phyloP scores from a whole-genome alignment of 202 grass and related monocot genomes.

The Eragrostis tef region DNA sequence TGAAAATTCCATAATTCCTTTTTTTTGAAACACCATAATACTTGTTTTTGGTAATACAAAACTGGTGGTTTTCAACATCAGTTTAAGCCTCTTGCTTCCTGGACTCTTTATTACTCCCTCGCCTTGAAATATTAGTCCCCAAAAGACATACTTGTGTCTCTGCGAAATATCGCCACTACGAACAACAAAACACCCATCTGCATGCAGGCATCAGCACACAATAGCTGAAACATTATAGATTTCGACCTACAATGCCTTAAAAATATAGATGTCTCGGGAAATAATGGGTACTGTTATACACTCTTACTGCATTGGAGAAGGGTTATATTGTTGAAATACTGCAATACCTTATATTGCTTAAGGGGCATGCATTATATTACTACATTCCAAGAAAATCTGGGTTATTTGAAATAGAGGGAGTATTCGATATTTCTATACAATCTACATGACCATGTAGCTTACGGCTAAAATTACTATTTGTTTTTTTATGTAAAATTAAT shows the following conservation, averaged over 20 bases:
- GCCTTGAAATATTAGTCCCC: not conserved
- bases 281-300: not conserved
- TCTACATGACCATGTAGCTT: not conserved
- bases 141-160: not conserved
- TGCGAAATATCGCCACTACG: not conserved
- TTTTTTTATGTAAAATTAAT: not conserved
- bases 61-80: not conserved
- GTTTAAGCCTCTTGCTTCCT: slow-evolving; percentile 19
- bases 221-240: not conserved
- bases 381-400: not conserved
- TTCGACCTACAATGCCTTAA: not conserved
- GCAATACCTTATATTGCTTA: not conserved
- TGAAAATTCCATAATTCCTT: not conserved
- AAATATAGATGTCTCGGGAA: not conserved
- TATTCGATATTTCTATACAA: not conserved
- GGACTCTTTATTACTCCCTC: not conserved
- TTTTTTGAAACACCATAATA: not conserved
- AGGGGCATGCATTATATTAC: not conserved
- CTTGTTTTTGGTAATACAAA: slow-evolving; percentile 18
- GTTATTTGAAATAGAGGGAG: not conserved
- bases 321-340: not conserved
- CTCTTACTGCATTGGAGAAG: not conserved
- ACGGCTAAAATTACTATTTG: slow-evolving; percentile 7
- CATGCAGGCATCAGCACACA: not conserved
- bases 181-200: not conserved